phyloP scores from a whole-genome alignment of 768 basidiomycete species.

The Paxillus rubicundulus region DNA sequence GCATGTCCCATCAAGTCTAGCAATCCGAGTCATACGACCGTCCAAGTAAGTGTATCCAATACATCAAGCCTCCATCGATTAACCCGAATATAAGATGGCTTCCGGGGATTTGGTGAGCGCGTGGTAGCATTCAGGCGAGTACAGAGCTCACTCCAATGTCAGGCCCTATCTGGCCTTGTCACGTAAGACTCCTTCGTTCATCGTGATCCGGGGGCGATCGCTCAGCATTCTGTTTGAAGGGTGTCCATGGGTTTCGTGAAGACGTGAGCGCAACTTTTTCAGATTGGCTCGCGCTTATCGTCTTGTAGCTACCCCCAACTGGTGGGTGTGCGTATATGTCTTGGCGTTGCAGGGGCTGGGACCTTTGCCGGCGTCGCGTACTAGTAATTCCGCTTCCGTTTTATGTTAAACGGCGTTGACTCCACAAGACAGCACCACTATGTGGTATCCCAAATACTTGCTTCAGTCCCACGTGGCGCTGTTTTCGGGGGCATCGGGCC shows the following conservation, averaged over 20 bases:
- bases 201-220: slow-evolving; percentile 5
- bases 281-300: not conserved
- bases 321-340: slow-evolving; percentile 52
- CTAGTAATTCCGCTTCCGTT: slow-evolving; percentile 45
- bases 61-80: slow-evolving; percentile 33
- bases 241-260: slow-evolving; percentile 67
- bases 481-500: slow-evolving; percentile 64
- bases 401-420: not conserved
- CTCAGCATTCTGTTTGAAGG: slow-evolving; percentile 31
- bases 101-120: slow-evolving; percentile 53
- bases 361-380: slow-evolving; percentile 73
- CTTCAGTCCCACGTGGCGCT: slow-evolving; percentile 58
- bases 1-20: slow-evolving; percentile 16
- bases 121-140: not conserved
- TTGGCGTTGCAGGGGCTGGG: slow-evolving; percentile 69
- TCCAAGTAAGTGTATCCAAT: slow-evolving; percentile 28
- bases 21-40: slow-evolving; percentile 62
- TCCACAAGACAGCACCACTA: slow-evolving; percentile 42
- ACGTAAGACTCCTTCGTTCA: slow-evolving; percentile 36
- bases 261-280: slow-evolving; percentile 37
- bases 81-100: slow-evolving; percentile 46
- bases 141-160: not conserved
- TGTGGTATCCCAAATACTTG: slow-evolving; percentile 67
- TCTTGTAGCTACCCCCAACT: slow-evolving; percentile 55
- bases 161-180: slow-evolving; percentile 64